phyloP scores from a whole-genome alignment of 306 rosid species.

The Abrus precatorius region DNA sequence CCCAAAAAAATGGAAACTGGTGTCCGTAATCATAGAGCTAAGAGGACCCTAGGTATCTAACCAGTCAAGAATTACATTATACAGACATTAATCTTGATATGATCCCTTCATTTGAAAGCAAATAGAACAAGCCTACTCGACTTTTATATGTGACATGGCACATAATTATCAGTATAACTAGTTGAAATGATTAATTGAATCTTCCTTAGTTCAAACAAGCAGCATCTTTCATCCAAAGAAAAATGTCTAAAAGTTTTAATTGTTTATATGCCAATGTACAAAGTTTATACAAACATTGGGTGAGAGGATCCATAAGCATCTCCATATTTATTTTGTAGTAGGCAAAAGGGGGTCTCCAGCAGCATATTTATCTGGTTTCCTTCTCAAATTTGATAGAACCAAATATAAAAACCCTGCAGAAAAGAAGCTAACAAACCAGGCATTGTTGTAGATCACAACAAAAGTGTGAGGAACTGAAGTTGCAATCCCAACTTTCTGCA shows the following conservation, averaged over 20 bases:
- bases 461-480: constrained; percentile 57
- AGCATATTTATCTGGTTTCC: constrained; percentile 41
- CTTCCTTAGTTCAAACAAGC: not conserved
- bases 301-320: not conserved
- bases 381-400: constrained; percentile 60
- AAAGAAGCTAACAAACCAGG: constrained; percentile 93
- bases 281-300: constrained; percentile 10
- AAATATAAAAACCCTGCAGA: constrained; percentile 74
- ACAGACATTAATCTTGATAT: not conserved
- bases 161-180: not conserved
- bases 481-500: constrained; percentile 69
- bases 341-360: constrained; percentile 53
- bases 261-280: constrained; percentile 24
- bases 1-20: not conserved
- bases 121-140: not conserved
- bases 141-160: not conserved
- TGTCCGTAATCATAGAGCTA: not conserved
- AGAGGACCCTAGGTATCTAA: not conserved
- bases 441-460: constrained; percentile 76
- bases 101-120: not conserved
- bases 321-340: constrained; percentile 20
- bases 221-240: constrained; percentile 13
- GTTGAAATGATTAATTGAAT: not conserved
- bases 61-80: constrained; percentile 6
- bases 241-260: not conserved